Base-by-base conservation (phyloP, 768 basidiomycete genomes). In the Russula compacta region DNA sequence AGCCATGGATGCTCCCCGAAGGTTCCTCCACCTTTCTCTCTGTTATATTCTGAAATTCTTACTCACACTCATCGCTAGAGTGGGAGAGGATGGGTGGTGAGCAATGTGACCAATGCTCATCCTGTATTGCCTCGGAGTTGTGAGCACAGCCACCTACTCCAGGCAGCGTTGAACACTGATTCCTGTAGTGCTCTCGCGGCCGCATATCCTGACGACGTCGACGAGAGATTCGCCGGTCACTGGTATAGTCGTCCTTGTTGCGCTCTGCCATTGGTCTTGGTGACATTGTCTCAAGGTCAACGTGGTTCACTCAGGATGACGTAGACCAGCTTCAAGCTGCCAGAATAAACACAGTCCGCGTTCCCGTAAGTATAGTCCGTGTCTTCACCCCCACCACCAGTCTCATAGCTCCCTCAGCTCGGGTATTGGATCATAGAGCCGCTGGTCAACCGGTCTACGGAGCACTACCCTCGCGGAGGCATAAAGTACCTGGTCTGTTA, bases 351-450 rank as follows among this genome's bases (percentile, higher is more conserved):
- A 86, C 86, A 17, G 85, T 87, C 62, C 83, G 89, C 36, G 76
- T 91, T 66, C 89, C 89, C 0, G 87, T 88, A 66, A 60, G 83
- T 57, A 6, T 8, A 4, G 24, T 32, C 19, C 21, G 21, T 15
- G 15, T 59, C 19, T 24, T 44, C 43, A 12, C 53, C 5, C 39
- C 40, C 51, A 19, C 8, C 14, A 11, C 0, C 47, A 2, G 38
- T 50, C 40, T 54, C 36, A 51, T 17, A 10, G 10, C 32, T 14
- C 29, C 17, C 1, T 43, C 43, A 89, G 87, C 80, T 91, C 43
- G 89, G 89, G 0, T 92, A 86, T 69, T 92, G 89, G 89, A 83
- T 91, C 50, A 74, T 92, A 8, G 89, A 92, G 68, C 77, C 76
- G 3, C 74, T 92, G 8, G 89, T 91, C 0, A 69, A 90, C 68